Percentiles rank a stretch among this genome's conserved stretches.
Conservation (phyloP, 768 basidiomycete species). For the Calocybe cyanea region DNA sequence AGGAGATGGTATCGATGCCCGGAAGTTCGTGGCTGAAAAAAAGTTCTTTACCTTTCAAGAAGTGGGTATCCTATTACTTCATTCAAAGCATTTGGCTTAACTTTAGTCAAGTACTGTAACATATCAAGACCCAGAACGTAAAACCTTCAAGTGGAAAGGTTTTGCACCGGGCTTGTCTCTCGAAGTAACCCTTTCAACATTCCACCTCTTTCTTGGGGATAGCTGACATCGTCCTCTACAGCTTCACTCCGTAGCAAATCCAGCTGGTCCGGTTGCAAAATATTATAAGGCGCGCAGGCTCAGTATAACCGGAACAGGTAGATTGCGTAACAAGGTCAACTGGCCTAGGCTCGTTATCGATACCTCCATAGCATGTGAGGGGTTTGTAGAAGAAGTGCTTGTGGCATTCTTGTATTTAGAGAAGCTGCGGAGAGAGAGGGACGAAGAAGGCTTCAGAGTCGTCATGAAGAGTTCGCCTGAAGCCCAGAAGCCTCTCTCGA, state of each 20-base stretch:
- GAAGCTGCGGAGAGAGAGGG: conserved; percentile 13
- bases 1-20: conserved; percentile 6
- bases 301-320: background rate
- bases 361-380: background rate
- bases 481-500: background rate
- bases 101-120: conserved; percentile 7
- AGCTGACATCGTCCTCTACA: no score
- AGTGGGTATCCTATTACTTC: conserved; percentile 2
- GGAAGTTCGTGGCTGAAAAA: conserved; percentile 14
- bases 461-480: background rate
- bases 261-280: conserved; percentile 3
- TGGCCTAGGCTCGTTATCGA: conserved; percentile 6
- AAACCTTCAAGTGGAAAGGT: conserved; percentile 14
- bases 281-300: conserved; percentile 4
- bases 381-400: conserved; percentile 9
- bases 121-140: conserved; percentile 11
- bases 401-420: conserved; percentile 15
- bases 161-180: conserved; percentile 14
- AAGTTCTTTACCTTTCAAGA: conserved; percentile 14
- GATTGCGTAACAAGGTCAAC: background rate
- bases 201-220: no score
- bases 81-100: background rate
- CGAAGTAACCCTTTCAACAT: no score
- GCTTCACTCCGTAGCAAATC: conserved; percentile 6
- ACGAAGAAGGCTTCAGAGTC: conserved; percentile 12